phyloP scores from a whole-genome alignment of 2,329 filamentous ascomycete species.

The Ophiostoma perfectum region DNA sequence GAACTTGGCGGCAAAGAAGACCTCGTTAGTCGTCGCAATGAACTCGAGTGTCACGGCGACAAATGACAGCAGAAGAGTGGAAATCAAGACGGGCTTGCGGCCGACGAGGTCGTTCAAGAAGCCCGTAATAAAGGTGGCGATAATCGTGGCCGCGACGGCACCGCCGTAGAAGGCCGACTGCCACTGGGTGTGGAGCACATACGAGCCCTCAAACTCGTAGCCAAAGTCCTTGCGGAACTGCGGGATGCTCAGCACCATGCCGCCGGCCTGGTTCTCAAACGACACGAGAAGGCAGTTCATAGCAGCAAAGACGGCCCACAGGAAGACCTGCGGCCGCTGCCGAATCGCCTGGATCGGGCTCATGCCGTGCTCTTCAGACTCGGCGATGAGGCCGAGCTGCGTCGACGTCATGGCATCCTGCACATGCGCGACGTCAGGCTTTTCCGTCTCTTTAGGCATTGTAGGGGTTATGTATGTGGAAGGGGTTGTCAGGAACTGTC shows the following conservation, averaged over 20 bases:
- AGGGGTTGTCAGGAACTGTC: background rate
- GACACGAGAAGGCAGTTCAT: slow-evolving; percentile 7
- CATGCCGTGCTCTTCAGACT: background rate
- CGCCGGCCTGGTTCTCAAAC: slow-evolving; percentile 30
- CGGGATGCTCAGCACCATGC: slow-evolving; percentile 37
- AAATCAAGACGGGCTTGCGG: slow-evolving; percentile 30
- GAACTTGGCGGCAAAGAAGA: slow-evolving; percentile 38
- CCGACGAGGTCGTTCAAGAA: slow-evolving; percentile 35
- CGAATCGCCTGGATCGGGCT: slow-evolving; percentile 3
- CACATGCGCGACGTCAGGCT: slow-evolving; percentile 7
- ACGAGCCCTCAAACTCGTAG: slow-evolving; percentile 33
- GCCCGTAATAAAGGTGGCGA: slow-evolving; percentile 26
- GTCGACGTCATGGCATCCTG: slow-evolving; percentile 2
- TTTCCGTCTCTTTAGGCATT: background rate
- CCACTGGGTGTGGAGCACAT: slow-evolving; percentile 37
- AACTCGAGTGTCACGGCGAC: slow-evolving; percentile 36
- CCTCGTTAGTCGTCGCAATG: slow-evolving; percentile 33
- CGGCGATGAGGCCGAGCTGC: slow-evolving; percentile 6
- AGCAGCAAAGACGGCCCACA: slow-evolving; percentile 4
- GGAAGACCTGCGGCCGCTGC: slow-evolving; percentile 6
- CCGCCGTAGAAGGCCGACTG: slow-evolving; percentile 33
- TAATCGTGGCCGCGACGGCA: slow-evolving; percentile 26
- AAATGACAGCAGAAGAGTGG: slow-evolving; percentile 32
- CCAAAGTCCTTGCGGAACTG: slow-evolving; percentile 41
- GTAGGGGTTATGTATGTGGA: background rate